These are phyloP conservation scores for Trematosphaeria pertusa DNA, from an alignment of 2,329 filamentous ascomycete species.

Conservation along the genomic window DNA sequence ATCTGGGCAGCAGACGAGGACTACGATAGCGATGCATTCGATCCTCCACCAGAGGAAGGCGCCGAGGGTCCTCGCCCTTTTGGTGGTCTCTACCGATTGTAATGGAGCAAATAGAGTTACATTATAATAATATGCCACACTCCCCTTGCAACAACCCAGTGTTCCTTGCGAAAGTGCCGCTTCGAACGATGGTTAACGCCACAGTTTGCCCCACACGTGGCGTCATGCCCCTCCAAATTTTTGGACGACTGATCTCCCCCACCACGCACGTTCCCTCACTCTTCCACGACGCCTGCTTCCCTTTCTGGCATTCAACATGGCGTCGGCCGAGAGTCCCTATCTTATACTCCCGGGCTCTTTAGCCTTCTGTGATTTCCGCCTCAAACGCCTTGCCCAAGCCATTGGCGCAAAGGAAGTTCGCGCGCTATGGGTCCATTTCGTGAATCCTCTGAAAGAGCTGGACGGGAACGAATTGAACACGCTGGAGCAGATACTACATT, in stretches of 20 bases:
- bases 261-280: neutral
- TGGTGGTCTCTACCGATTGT: neutral
- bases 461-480: conserved; percentile 56
- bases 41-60: neutral
- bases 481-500: conserved; percentile 66
- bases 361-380: conserved; percentile 62
- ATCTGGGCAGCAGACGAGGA: conserved; percentile 25
- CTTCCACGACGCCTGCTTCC: neutral
- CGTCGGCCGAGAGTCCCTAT: conserved; percentile 44
- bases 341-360: conserved; percentile 59
- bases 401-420: conserved; percentile 56
- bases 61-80: conserved; percentile 1
- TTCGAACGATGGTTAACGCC: too few species aligned
- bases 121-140: neutral
- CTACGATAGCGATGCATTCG: conserved; percentile 12
- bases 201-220: too few species aligned
- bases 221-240: conserved; percentile 16
- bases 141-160: neutral
- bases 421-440: conserved; percentile 60
- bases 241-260: conserved; percentile 5
- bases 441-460: conserved; percentile 52
- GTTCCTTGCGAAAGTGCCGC: too few species aligned
- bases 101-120: neutral
- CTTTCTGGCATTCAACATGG: conserved; percentile 27
- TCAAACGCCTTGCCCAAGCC: conserved; percentile 53